Conservation (phyloP, 495 filamentous ascomycete genomes). For the Annulohypoxylon maeteangense region DNA sequence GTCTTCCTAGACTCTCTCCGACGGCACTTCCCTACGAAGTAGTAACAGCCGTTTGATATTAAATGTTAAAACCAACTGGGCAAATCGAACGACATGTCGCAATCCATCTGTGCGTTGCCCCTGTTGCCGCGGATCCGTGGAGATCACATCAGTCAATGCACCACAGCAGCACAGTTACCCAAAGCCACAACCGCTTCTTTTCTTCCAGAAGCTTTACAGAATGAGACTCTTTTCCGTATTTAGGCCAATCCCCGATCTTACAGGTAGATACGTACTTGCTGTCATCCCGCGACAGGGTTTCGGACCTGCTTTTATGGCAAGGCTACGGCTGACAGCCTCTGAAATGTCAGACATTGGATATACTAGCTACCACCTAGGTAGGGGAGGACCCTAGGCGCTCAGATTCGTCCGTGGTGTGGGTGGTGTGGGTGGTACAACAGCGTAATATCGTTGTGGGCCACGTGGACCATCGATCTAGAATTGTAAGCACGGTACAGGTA, state of each 20-base stretch:
- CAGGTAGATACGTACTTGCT: neutral
- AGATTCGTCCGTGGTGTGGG: neutral
- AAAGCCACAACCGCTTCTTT: constrained; percentile 32
- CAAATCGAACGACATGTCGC: neutral
- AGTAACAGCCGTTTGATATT: neutral
- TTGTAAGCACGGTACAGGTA: neutral
- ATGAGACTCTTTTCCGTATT: constrained; percentile 28
- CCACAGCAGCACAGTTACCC: neutral
- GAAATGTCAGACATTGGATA: neutral
- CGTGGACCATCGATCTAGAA: constrained; percentile 30
- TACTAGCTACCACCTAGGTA: neutral
- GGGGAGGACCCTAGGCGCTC: neutral
- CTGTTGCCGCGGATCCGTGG: constrained; percentile 12
- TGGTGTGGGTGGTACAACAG: neutral
- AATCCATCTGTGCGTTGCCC: constrained; percentile 6
- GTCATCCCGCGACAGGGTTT: neutral
- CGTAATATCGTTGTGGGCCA: constrained; percentile 23
- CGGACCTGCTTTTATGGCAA: neutral
- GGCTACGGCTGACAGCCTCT: constrained; percentile 6
- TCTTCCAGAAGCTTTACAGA: constrained; percentile 28
- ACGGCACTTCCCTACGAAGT: constrained; percentile 9
- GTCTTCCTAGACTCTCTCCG: constrained; percentile 4
- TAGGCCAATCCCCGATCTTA: constrained; percentile 15
- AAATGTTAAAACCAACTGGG: neutral
- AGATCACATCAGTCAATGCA: neutral